phyloP scores from a whole-genome alignment of 805 yeast species.

The Sugiyamaella smithiae region DNA sequence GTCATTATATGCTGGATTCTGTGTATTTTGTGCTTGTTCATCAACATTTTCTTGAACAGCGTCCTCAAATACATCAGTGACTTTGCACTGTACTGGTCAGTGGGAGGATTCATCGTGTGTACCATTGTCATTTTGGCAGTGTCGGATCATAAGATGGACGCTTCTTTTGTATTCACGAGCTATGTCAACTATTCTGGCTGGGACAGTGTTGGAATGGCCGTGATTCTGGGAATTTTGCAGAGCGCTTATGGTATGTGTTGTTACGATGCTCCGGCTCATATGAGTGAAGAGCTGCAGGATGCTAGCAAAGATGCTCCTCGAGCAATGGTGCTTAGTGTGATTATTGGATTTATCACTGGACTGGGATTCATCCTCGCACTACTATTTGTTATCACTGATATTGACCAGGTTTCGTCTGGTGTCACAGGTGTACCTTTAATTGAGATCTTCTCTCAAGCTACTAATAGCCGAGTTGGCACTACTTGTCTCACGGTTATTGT shows the following conservation, averaged over 20 bases:
- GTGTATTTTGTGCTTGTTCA: conserved; percentile 12
- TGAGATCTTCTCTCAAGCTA: conserved; percentile 43
- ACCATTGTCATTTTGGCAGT: conserved; percentile 17
- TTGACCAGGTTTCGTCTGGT: conserved; percentile 59
- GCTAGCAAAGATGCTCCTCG: conserved; percentile 76
- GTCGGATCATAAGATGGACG: conserved; percentile 13
- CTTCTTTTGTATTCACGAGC: conserved; percentile 18
- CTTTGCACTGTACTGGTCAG: conserved; percentile 28
- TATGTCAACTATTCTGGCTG: conserved; percentile 51
- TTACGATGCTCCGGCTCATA: conserved; percentile 73
- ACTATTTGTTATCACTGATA: conserved; percentile 65
- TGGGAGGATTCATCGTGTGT: conserved; percentile 23
- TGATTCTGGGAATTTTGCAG: conserved; percentile 76
- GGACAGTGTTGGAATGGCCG: conserved; percentile 46
- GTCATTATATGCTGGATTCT: conserved; percentile 18
- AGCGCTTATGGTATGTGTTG: conserved; percentile 78
- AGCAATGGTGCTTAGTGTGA: conserved; percentile 64
- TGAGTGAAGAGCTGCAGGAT: conserved; percentile 74
- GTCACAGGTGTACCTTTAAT: conserved; percentile 26
- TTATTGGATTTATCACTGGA: conserved; percentile 64
- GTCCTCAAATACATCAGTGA: conserved; percentile 23
- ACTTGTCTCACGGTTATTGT: conserved; percentile 55
- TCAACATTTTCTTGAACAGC: conserved; percentile 20
- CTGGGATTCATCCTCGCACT: conserved; percentile 68
- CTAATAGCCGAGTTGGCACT: conserved; percentile 50